Evolutionary conservation across 257 asterid genomes (phyloP), one percentile per base, ranked within the genome.

Genomic region (Eucommia ulmoides): DNA sequence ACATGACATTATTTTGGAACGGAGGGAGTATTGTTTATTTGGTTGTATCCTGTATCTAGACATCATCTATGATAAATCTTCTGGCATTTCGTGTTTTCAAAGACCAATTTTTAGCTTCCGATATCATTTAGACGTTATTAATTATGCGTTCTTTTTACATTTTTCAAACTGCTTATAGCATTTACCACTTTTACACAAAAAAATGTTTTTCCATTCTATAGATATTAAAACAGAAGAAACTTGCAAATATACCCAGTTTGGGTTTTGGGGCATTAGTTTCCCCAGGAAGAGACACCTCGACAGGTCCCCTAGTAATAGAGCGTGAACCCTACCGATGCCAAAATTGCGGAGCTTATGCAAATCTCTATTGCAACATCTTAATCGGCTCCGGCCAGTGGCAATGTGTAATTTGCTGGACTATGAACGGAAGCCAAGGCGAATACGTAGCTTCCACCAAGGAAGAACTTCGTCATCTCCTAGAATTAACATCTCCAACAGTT

Each of bases 381-480:
- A 69, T 69, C 38, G 97, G 80, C 21, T 89, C 97, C 33, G 97
- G 97, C 24, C 97, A 89, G 78, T 89, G 97, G 97, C 97, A 84
- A 61, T 89, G 97, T 57, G 82, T 85, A 17, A 65, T 89, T 69
- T 84, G 97, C 67, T 81, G 89, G 52, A 80, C 69, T 61, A 62
- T 89, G 68, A 88, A 84, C 68, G 86, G 93, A 47, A 88, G 97
- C 65, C 84, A 71, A 71, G 95, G 97, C 42, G 89, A 84, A 64
- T 88, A 82, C 68, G 61, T 80, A 49, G 95, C 94, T 64, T 62
- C 86, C 19, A 82, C 81, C 80, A 84, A 70, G 72, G 93, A 74
- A 55, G 94, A 82, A 55, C 87, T 88, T 57, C 70, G 76, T 20
- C 82, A 70, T 78, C 72, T 82, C 20, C 88, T 93, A 19, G 97